A percentile compares a stretch with the other conserved stretches of the same genome.
These are phyloP conservation scores for Cavenderia fasciculata DNA, from an alignment of 78 protist species.

Conservation along the genomic window DNA sequence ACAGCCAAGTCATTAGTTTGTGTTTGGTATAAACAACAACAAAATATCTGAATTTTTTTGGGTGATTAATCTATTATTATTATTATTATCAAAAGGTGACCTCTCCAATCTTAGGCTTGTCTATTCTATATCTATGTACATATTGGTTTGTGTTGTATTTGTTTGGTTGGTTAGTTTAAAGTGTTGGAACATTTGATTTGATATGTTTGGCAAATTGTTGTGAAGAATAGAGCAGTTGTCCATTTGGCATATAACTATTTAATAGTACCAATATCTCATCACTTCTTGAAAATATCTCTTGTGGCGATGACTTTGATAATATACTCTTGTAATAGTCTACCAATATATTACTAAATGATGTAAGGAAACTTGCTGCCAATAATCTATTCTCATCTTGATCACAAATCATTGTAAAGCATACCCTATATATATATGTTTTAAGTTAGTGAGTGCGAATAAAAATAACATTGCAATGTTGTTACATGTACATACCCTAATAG, in stretches of 20 bases:
- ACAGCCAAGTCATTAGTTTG: too few species aligned
- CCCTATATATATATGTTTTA: constrained; percentile 2
- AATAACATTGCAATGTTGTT: neutral
- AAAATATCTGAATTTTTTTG: too few species aligned
- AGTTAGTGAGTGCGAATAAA: neutral
- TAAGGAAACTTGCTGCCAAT: constrained; percentile 24
- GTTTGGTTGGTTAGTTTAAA: neutral
- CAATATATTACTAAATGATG: constrained; percentile 9
- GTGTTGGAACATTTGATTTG: neutral
- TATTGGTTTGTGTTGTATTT: neutral
- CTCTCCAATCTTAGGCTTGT: too few species aligned
- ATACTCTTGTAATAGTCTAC: constrained; percentile 35
- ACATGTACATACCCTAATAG: constrained; percentile 21
- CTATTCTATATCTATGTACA: neutral
- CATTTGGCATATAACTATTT: constrained; percentile 59
- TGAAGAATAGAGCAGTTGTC: constrained; percentile 36
- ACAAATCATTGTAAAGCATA: constrained; percentile 53
- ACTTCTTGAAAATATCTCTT: constrained; percentile 44
- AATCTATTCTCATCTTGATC: constrained; percentile 69
- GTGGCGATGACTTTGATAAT: constrained; percentile 6
- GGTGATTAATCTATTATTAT: too few species aligned
- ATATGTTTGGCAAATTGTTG: constrained; percentile 57
- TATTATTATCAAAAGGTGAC: too few species aligned
- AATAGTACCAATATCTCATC: constrained; percentile 44
- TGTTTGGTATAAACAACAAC: too few species aligned